phyloP scores from a whole-genome alignment of 257 asterid genomes.

The Catharanthus roseus region DNA sequence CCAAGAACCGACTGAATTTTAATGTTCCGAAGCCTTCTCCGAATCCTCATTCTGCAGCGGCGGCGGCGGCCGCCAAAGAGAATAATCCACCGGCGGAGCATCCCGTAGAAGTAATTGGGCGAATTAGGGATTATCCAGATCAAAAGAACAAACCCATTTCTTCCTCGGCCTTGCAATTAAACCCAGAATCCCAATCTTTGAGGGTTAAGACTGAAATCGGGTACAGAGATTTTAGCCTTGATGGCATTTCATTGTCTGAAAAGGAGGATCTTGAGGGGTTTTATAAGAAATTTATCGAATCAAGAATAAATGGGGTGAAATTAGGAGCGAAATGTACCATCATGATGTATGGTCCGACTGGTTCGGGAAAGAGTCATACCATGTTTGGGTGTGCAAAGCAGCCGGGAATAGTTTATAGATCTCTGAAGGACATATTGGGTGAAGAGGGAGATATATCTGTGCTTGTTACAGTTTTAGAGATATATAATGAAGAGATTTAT shows the following conservation, averaged over 20 bases:
- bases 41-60: slow-evolving; percentile 19
- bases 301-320: slow-evolving; percentile 73
- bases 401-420: slow-evolving; percentile 79
- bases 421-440: slow-evolving; percentile 71
- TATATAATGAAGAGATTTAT: slow-evolving; percentile 87
- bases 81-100: slow-evolving; percentile 51
- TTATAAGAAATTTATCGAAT: slow-evolving; percentile 63
- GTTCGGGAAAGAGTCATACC: slow-evolving; percentile 90
- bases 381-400: slow-evolving; percentile 79
- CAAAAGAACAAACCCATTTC: slow-evolving; percentile 30
- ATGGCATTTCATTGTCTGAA: slow-evolving; percentile 79
- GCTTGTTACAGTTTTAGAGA: slow-evolving; percentile 85
- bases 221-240: slow-evolving; percentile 71
- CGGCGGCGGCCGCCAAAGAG: no score
- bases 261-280: slow-evolving; percentile 70
- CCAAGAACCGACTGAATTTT: slow-evolving; percentile 57
- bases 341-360: slow-evolving; percentile 98
- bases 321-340: slow-evolving; percentile 83
- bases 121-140: slow-evolving; percentile 75
- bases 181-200: slow-evolving; percentile 47
- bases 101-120: slow-evolving; percentile 83
- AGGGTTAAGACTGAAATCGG: slow-evolving; percentile 73
- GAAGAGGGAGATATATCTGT: slow-evolving; percentile 61
- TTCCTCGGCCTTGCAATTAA: slow-evolving; percentile 45
- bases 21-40: slow-evolving; percentile 28